Conservation (phyloP, 2,329 filamentous ascomycete genomes). For the Colletotrichum liaoningense region DNA sequence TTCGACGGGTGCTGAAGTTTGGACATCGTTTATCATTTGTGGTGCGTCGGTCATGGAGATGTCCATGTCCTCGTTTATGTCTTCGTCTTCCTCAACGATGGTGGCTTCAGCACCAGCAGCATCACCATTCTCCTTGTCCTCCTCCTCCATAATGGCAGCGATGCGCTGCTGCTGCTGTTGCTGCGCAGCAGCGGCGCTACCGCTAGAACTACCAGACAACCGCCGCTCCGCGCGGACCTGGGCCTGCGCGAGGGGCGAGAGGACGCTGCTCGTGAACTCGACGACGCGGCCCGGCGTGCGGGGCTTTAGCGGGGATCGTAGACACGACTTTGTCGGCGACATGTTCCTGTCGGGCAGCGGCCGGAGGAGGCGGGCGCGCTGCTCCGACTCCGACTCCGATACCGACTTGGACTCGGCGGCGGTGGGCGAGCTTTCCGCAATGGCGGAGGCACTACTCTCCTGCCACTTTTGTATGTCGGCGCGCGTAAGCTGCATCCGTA, state of each 20-base stretch:
- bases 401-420: no score
- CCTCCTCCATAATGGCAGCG: conserved; percentile 31
- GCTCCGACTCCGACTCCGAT: conserved; percentile 43
- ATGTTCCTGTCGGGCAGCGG: conserved; percentile 62
- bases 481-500: conserved; percentile 54
- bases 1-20: neutral
- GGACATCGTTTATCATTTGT: neutral
- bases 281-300: conserved; percentile 69
- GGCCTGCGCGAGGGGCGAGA: conserved; percentile 58
- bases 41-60: conserved; percentile 32
- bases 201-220: conserved; percentile 8
- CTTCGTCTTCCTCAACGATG: conserved; percentile 42
- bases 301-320: conserved; percentile 68
- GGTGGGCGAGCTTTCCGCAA: conserved; percentile 49
- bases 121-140: conserved; percentile 49
- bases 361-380: conserved; percentile 55
- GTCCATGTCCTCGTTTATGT: conserved; percentile 22
- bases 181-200: conserved; percentile 27
- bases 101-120: neutral
- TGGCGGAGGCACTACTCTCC: conserved; percentile 50
- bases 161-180: conserved; percentile 22
- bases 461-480: conserved; percentile 56
- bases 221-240: conserved; percentile 36
- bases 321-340: conserved; percentile 67
- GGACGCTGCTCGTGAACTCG: conserved; percentile 64